These are phyloP conservation scores for Daldinia decipiens DNA, from an alignment of 495 filamentous ascomycete species.

Conservation along the genomic window DNA sequence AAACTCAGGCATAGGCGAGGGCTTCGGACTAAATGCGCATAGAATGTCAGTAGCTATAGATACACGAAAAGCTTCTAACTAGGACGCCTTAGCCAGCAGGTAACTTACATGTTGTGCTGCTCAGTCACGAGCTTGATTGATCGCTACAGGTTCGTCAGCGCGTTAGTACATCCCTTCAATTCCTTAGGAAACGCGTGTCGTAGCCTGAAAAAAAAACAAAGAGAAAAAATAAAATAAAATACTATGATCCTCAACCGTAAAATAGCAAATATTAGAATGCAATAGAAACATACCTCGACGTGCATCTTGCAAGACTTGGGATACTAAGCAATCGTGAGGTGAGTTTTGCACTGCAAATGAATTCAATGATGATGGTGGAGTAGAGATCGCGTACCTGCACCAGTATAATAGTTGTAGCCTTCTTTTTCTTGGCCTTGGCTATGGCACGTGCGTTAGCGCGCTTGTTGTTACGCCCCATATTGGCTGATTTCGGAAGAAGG, in stretches of 20 bases:
- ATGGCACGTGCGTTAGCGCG: constrained; percentile 4
- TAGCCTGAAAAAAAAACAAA: neutral
- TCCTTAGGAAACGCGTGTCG: neutral
- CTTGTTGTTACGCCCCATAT: neutral
- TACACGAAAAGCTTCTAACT: neutral
- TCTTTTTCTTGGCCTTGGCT: neutral
- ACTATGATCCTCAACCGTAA: neutral
- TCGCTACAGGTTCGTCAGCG: constrained; percentile 60
- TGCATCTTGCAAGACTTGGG: constrained; percentile 28
- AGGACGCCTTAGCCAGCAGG: neutral
- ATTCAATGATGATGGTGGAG: constrained; percentile 41
- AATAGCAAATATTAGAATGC: neutral
- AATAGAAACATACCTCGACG: constrained; percentile 37
- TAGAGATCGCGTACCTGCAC: constrained; percentile 45
- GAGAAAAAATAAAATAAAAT: too few relatives aligned
- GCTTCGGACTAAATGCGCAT: constrained; percentile 64
- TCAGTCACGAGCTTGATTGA: constrained; percentile 91
- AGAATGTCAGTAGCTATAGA: constrained; percentile 37
- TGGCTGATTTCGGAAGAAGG: neutral
- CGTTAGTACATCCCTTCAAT: constrained; percentile 37
- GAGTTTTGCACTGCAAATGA: neutral
- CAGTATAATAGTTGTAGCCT: constrained; percentile 9
- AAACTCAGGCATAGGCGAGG: constrained; percentile 83
- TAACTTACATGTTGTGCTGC: constrained; percentile 84
- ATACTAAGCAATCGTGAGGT: neutral